These are phyloP conservation scores for Huntiella savannae DNA, from an alignment of 2,329 filamentous ascomycete genomes.

Conservation along the genomic window DNA sequence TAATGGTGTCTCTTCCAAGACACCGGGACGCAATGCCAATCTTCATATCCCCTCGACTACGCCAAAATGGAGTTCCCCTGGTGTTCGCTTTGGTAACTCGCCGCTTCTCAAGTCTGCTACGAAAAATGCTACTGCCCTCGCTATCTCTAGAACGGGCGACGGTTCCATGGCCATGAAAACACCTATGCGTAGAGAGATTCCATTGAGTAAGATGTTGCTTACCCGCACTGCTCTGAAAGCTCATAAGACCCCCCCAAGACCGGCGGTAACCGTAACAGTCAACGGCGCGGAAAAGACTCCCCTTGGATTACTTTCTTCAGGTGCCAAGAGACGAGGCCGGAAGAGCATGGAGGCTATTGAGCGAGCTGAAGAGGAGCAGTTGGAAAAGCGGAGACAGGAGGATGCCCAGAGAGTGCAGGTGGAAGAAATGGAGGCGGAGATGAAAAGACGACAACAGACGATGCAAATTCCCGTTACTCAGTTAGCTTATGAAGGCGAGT, in stretches of 20 bases:
- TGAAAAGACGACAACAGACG: no score
- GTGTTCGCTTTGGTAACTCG: slow-evolving; percentile 7
- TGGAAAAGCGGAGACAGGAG: no score
- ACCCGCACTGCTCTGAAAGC: slow-evolving; percentile 16
- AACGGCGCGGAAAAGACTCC: not conserved
- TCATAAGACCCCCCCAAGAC: slow-evolving; percentile 4
- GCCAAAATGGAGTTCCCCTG: slow-evolving; percentile 1
- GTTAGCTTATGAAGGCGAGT: not conserved
- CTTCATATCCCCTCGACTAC: slow-evolving; percentile 1
- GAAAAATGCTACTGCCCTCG: slow-evolving; percentile 4
- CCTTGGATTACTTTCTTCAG: slow-evolving; percentile 5
- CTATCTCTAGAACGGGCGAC: not conserved
- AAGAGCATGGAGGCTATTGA: slow-evolving; percentile 1
- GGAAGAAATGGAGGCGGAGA: no score
- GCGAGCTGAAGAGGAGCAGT: not conserved
- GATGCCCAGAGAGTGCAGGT: no score
- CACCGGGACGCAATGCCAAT: not conserved
- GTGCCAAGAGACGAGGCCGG: slow-evolving; percentile 2
- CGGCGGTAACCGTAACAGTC: not conserved
- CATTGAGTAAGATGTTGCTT: slow-evolving; percentile 20
- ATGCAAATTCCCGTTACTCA: no score
- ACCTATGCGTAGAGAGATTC: slow-evolving; percentile 15
- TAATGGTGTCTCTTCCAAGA: not conserved
- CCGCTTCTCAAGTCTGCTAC: slow-evolving; percentile 6
- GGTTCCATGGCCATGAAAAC: slow-evolving; percentile 2